These are phyloP conservation scores for Backusella tarrabulga DNA, from an alignment of 192 early-diverging fungal genomes.

Conservation along the genomic window DNA sequence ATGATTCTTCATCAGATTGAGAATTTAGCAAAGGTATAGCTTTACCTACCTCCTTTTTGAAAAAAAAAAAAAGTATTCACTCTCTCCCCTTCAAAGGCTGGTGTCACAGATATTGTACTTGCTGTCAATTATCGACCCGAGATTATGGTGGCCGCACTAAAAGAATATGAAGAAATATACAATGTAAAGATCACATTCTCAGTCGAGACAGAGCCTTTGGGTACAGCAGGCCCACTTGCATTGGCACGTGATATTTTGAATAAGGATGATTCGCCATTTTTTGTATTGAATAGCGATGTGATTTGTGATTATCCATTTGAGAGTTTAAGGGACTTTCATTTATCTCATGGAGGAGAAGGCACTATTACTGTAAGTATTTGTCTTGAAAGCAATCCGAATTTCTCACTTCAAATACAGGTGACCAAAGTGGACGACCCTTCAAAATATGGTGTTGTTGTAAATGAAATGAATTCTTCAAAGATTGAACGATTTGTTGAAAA, in stretches of 20 bases:
- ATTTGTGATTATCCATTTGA: constrained; percentile 99
- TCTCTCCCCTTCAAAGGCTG: constrained; percentile 51
- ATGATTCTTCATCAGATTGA: constrained; percentile 99
- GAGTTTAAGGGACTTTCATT: constrained; percentile 86
- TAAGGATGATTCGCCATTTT: constrained; percentile 94
- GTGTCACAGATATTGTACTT: constrained; percentile 95
- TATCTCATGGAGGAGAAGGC: constrained; percentile 88
- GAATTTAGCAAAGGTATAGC: constrained; percentile 85
- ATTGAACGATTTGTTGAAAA: constrained; percentile 99
- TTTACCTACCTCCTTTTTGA: neutral
- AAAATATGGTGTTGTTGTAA: constrained; percentile 98
- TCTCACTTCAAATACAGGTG: constrained; percentile 40
- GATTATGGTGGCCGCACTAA: constrained; percentile 90
- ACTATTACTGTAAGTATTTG: constrained; percentile 73
- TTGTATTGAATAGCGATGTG: constrained; percentile 98
- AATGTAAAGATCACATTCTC: constrained; percentile 95
- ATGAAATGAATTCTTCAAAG: constrained; percentile 61
- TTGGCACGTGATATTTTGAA: constrained; percentile 88
- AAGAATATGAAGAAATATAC: constrained; percentile 92
- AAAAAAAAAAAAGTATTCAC: neutral
- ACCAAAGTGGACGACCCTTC: constrained; percentile 98
- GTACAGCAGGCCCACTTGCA: constrained; percentile 94
- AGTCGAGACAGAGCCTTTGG: constrained; percentile 95
- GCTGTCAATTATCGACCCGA: constrained; percentile 99
- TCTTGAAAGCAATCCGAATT: too few relatives aligned